phyloP scores from a whole-genome alignment of 805 yeast species.

The Scheffersomyces amazonensis region DNA sequence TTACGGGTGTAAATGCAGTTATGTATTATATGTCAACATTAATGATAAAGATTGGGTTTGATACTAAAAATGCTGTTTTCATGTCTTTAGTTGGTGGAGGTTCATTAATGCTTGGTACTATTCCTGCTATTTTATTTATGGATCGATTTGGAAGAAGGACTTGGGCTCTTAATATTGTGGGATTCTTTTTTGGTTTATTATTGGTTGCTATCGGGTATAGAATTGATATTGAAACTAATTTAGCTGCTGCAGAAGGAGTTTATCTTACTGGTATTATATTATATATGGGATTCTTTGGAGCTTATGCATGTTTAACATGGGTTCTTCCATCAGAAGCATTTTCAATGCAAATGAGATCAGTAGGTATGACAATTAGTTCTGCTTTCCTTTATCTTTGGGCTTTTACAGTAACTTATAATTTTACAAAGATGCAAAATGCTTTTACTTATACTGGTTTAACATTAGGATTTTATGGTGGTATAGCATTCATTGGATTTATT shows the following conservation, averaged over 20 bases:
- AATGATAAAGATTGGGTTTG: slow-evolving; percentile 55
- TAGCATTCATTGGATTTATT: slow-evolving; percentile 55
- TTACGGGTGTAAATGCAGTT: slow-evolving; percentile 67
- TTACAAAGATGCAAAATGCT: slow-evolving; percentile 51
- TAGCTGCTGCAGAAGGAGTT: slow-evolving; percentile 53
- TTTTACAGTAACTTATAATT: slow-evolving; percentile 63
- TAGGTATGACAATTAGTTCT: slow-evolving; percentile 64
- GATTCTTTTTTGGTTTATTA: slow-evolving; percentile 59
- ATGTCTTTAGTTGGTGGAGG: slow-evolving; percentile 74
- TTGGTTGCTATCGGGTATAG: slow-evolving; percentile 59
- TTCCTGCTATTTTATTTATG: slow-evolving; percentile 62
- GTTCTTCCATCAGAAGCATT: slow-evolving; percentile 66
- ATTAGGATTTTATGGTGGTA: slow-evolving; percentile 66
- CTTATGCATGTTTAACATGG: slow-evolving; percentile 67
- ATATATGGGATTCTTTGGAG: slow-evolving; percentile 65
- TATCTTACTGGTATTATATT: slow-evolving; percentile 61
- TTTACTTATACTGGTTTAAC: slow-evolving; percentile 63
- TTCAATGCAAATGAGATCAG: slow-evolving; percentile 55
- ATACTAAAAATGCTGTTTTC: slow-evolving; percentile 49
- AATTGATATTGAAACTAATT: slow-evolving; percentile 33
- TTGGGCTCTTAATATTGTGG: slow-evolving; percentile 58
- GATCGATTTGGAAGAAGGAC: slow-evolving; percentile 55
- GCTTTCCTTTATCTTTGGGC: slow-evolving; percentile 58
- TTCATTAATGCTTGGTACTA: slow-evolving; percentile 57
- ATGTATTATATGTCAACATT: slow-evolving; percentile 63